Evolutionary conservation across 2,329 filamentous ascomycete genomes (phyloP), one percentile per base, ranked within the genome.

Genomic region (Ophiostoma pallidulum): DNA sequence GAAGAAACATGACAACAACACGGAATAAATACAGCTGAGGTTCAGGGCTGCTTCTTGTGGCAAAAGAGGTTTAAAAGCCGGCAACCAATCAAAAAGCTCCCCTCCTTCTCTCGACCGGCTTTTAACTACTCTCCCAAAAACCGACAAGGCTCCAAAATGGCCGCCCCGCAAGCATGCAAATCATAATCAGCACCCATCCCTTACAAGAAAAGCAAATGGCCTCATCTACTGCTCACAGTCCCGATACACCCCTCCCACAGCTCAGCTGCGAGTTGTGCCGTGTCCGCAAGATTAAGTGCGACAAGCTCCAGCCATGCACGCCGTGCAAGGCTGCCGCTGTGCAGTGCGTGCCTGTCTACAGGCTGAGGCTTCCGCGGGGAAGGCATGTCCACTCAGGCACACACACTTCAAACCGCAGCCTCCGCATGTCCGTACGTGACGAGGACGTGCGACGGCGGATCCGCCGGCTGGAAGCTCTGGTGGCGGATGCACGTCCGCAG

Each of bases 221-320:
- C n/a, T n/a, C n/a, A n/a, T n/a, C n/a, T n/a, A n/a, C n/a, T n/a
- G n/a, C n/a, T n/a, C n/a, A n/a, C n/a, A n/a, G n/a, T n/a, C n/a
- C n/a, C n/a, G n/a, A n/a, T n/a, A n/a, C n/a, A n/a, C n/a, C n/a
- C 3, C 18, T 38, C 18, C 43, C 43, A 1, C 43, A 45, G 18
- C 43, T 45, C 8, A 45, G 8, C 35, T 45, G 43, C 35, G 35
- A 45, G 13, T 13, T 19, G 10, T 45, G 43, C 26, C 43, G 43
- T 16, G 14, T 6, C 1, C 33, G 35, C 16, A 45, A 45, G 35
- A 24, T 39, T 18, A 45, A 45, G 24, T 45, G 43, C 35, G 43
- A 45, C 26, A 45, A 45, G 43, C 35, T 22, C 16, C 32, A 45
- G 24, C 43, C 43, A 12, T 45, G 43, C 26, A 38, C 43, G 3